These are phyloP conservation scores for Pleomassaria siparia DNA, from an alignment of 2,329 filamentous ascomycete genomes.

Conservation along the genomic window DNA sequence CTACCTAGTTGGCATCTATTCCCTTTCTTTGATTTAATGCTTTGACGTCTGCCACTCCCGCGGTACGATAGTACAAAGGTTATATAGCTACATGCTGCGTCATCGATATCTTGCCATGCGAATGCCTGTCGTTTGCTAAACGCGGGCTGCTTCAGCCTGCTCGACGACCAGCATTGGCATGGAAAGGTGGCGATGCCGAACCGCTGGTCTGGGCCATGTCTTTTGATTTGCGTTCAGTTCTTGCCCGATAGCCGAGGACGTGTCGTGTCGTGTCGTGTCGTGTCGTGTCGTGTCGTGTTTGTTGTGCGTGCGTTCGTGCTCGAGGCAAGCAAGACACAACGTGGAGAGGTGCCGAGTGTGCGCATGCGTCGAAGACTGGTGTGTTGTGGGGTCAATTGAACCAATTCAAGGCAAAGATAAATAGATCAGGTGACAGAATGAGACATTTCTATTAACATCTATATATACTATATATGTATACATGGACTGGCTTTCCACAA, in stretches of 20 bases:
- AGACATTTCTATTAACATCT: too few species aligned
- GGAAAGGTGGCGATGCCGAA: slow-evolving; percentile 3
- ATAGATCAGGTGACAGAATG: too few species aligned
- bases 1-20: too few species aligned
- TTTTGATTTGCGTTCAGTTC: slow-evolving; percentile 1
- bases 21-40: neutral
- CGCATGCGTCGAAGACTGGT: too few species aligned
- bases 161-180: slow-evolving; percentile 8
- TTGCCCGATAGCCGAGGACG: slow-evolving; percentile 6
- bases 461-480: too few species aligned
- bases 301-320: neutral
- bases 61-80: too few species aligned
- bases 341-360: too few species aligned
- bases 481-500: too few species aligned
- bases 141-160: slow-evolving; percentile 5
- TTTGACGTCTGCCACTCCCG: slow-evolving; percentile 1
- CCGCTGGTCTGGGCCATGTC: slow-evolving; percentile 8
- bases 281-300: neutral
- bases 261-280: neutral
- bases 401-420: too few species aligned
- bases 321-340: neutral
- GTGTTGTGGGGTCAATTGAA: too few species aligned
- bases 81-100: too few species aligned
- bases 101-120: neutral
- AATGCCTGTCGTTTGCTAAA: too few species aligned